Percentiles rank a stretch among this genome's conserved stretches.
phyloP scores from a whole-genome alignment of 768 basidiomycete genomes.

The Tylopilus intermedius region DNA sequence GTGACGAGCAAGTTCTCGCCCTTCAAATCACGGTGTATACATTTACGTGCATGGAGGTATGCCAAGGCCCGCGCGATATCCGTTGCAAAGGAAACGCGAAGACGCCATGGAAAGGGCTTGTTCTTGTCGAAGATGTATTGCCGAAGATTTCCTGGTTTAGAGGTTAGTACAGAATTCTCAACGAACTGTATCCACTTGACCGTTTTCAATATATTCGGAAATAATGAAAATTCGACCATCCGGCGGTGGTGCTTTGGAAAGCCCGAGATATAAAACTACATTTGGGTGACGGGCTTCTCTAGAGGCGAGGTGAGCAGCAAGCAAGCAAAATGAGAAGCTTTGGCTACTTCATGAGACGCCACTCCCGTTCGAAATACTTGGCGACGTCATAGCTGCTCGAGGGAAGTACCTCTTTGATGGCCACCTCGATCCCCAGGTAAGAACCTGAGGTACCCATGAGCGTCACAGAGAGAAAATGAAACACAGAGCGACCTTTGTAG shows the following conservation, averaged over 20 bases:
- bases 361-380: conserved; percentile 99
- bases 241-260: conserved; percentile 71
- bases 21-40: conserved; percentile 88
- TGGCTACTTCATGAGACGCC: conserved; percentile 85
- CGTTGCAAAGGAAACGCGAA: conserved; percentile 90
- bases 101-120: conserved; percentile 87
- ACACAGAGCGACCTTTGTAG: conserved; percentile 55
- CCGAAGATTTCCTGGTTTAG: conserved; percentile 61
- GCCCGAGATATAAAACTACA: conserved; percentile 89
- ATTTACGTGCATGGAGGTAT: conserved; percentile 91
- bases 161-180: conserved; percentile 2
- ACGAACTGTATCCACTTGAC: conserved; percentile 25
- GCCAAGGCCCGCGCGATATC: conserved; percentile 94
- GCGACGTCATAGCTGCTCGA: conserved; percentile 89
- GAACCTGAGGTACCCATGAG: conserved; percentile 43
- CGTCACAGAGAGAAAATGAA: not conserved
- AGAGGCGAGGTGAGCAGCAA: conserved; percentile 3
- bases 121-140: conserved; percentile 82
- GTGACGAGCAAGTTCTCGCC: conserved; percentile 97
- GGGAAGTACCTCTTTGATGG: conserved; percentile 93
- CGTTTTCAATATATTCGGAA: conserved; percentile 90
- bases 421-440: conserved; percentile 94
- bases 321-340: not conserved
- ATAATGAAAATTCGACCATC: conserved; percentile 90
- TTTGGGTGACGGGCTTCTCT: conserved; percentile 87